Conservation (phyloP, 2,329 filamentous ascomycete genomes). For the Fusarium staphyleae region DNA sequence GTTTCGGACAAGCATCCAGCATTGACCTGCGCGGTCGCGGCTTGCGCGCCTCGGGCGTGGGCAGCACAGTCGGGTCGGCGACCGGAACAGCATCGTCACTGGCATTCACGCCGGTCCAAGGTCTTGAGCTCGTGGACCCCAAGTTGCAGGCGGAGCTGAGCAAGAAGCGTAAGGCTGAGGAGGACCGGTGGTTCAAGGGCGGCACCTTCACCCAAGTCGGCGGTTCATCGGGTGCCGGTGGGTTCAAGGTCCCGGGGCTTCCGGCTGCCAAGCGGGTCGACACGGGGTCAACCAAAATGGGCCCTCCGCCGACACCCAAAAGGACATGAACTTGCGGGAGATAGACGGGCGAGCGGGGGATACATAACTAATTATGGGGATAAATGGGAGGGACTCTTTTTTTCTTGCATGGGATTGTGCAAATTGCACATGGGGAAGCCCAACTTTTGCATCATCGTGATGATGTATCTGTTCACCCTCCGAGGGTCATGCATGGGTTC, state of each 20-base stretch:
- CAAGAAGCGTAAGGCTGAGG: constrained; percentile 90
- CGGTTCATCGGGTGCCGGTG: constrained; percentile 57
- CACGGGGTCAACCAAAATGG: constrained; percentile 48
- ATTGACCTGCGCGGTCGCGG: constrained; percentile 80
- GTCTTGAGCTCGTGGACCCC: constrained; percentile 92
- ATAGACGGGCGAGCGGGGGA: background rate
- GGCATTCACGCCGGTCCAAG: constrained; percentile 93
- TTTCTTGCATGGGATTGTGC: constrained; percentile 26
- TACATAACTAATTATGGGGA: background rate
- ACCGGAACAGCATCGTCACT: constrained; percentile 85
- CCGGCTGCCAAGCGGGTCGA: constrained; percentile 75
- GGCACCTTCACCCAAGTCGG: constrained; percentile 95
- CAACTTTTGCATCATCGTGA: constrained; percentile 30
- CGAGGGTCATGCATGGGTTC: constrained; percentile 11
- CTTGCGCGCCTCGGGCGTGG: constrained; percentile 82
- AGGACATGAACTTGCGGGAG: constrained; percentile 25
- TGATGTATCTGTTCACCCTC: constrained; percentile 12
- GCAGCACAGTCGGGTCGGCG: constrained; percentile 65
- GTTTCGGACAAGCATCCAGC: constrained; percentile 72
- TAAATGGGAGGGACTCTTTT: background rate
- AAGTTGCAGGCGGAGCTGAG: constrained; percentile 87
- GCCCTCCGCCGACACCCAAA: constrained; percentile 43
- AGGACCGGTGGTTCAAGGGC: constrained; percentile 95
- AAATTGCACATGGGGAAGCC: constrained; percentile 17
- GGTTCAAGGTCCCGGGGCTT: constrained; percentile 83